phyloP scores from a whole-genome alignment of 2,329 filamentous ascomycete genomes.

The Nemania sp. region DNA sequence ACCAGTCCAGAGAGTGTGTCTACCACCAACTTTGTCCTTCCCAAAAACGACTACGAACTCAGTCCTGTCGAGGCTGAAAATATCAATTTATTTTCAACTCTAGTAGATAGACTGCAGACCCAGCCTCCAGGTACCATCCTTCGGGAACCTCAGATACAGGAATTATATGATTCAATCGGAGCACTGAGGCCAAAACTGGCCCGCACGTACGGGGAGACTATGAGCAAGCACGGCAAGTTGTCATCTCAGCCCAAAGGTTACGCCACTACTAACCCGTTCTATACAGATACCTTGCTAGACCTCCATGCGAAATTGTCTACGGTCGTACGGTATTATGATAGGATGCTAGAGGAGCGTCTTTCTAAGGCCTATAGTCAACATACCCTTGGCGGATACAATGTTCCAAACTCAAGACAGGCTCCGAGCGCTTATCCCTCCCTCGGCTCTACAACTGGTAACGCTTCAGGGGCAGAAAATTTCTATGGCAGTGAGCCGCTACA shows the following conservation, averaged over 20 bases:
- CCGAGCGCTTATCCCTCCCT: conserved; percentile 73
- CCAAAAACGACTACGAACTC: conserved; percentile 93
- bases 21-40: conserved; percentile 60
- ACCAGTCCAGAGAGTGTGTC: conserved; percentile 54
- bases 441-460: conserved; percentile 53
- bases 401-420: conserved; percentile 56
- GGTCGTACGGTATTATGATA: conserved; percentile 95
- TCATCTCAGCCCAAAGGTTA: not conserved
- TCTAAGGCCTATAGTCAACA: conserved; percentile 91
- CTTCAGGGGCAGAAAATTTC: conserved; percentile 72
- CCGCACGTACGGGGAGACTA: conserved; percentile 94
- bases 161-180: conserved; percentile 97
- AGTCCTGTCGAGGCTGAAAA: conserved; percentile 94
- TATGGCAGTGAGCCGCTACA: conserved; percentile 69
- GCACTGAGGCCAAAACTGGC: conserved; percentile 89
- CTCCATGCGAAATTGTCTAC: conserved; percentile 94
- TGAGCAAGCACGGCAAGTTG: conserved; percentile 92
- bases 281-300: conserved; percentile 83
- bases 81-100: conserved; percentile 91
- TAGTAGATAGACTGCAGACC: conserved; percentile 92
- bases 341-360: conserved; percentile 94
- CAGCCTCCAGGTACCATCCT: conserved; percentile 94
- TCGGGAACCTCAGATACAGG: conserved; percentile 96
- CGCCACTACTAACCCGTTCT: conserved; percentile 39
- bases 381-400: conserved; percentile 65